Percentiles rank a stretch among this genome's conserved stretches.
phyloP scores from a whole-genome alignment of 2,329 filamentous ascomycete genomes.

The Pseudogymnoascus sp. region DNA sequence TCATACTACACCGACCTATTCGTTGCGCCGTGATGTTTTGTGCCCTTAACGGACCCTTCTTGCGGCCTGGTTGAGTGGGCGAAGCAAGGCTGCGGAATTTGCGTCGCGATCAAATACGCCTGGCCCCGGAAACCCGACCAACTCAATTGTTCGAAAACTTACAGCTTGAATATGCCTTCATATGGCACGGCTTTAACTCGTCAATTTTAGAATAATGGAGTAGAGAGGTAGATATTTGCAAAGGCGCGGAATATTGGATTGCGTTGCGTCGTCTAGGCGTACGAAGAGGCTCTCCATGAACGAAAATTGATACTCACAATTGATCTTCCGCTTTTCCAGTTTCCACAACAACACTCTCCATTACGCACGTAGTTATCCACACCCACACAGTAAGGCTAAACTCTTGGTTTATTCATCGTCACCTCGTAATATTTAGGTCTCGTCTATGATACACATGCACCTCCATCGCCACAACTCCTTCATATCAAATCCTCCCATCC shows the following conservation, averaged over 20 bases:
- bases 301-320: not conserved
- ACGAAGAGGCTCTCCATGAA: not conserved
- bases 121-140: not conserved
- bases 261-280: not conserved
- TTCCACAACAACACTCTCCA: not conserved
- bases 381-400: not conserved
- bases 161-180: not conserved
- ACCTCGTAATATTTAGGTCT: conserved; percentile 14
- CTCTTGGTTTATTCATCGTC: not conserved
- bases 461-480: not conserved
- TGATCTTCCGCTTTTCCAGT: not conserved
- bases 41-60: not conserved
- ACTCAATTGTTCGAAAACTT: not conserved
- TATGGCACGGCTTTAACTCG: not conserved
- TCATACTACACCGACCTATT: not conserved
- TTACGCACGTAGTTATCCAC: not conserved
- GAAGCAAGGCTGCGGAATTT: not conserved
- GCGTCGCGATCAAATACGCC: too few relatives aligned
- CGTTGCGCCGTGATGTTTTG: not conserved
- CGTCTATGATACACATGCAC: not conserved
- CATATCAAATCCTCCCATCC: not conserved
- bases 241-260: not conserved
- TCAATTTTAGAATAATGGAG: not conserved
- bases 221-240: not conserved
- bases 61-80: not conserved